These are phyloP conservation scores for Cladophialophora immunda DNA, from an alignment of 2,329 filamentous ascomycete species.

Conservation along the genomic window DNA sequence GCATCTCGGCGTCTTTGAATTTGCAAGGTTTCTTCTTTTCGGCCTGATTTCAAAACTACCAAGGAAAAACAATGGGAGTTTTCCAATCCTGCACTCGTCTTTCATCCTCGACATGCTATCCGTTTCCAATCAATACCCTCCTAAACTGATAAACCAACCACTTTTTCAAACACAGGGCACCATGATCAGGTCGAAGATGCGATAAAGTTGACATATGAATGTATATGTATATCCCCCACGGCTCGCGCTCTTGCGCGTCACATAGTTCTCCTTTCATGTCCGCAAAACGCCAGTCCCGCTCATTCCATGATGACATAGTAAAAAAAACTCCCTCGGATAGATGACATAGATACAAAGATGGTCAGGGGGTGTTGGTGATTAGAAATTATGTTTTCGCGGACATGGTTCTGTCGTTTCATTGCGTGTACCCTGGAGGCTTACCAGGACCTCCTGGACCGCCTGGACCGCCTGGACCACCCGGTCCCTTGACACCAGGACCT, in stretches of 20 bases:
- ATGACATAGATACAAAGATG: conserved; percentile 36
- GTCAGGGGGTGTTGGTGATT: conserved; percentile 21
- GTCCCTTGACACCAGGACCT: conserved; percentile 27
- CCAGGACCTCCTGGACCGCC: conserved; percentile 22
- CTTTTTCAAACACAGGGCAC: conserved; percentile 8
- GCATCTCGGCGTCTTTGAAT: too few species aligned
- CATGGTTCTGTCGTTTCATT: conserved; percentile 24
- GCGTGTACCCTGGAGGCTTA: conserved; percentile 16
- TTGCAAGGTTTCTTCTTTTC: too few species aligned
- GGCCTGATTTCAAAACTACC: background rate
- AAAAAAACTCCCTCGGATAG: conserved; percentile 21
- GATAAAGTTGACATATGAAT: conserved; percentile 14
- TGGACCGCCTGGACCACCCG: conserved; percentile 29
- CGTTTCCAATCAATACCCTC: conserved; percentile 4
- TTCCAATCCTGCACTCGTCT: background rate
- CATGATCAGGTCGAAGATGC: conserved; percentile 7
- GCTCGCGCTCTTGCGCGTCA: conserved; percentile 29
- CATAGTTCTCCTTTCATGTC: conserved; percentile 15
- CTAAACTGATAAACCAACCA: background rate
- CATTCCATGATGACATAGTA: conserved; percentile 37
- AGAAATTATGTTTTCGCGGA: conserved; percentile 31
- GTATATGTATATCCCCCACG: conserved; percentile 22
- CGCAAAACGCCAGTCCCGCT: conserved; percentile 36
- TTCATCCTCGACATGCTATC: conserved; percentile 11
- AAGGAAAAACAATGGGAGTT: background rate